phyloP scores from a whole-genome alignment of 164 flowering plant genomes.

The Dillenia suffruticosa region DNA sequence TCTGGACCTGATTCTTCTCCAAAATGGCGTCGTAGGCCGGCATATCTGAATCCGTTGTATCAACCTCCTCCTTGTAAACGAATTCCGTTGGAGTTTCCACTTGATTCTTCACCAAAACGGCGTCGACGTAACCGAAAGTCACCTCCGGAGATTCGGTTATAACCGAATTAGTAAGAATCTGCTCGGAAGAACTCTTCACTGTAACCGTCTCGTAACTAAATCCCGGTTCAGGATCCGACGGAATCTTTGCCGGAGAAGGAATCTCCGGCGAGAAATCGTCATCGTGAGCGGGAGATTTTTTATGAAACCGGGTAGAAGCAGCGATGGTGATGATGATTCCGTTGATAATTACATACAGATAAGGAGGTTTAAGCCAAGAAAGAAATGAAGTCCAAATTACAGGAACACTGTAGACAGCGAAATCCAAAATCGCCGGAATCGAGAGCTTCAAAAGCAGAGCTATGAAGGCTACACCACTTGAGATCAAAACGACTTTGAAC shows the following conservation, averaged over 20 bases:
- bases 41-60: not conserved
- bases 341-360: slow-evolving; percentile 72
- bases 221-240: slow-evolving; percentile 1
- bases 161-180: too few species aligned
- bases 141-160: too few species aligned
- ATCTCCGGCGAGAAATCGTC: not conserved
- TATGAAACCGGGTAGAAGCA: slow-evolving; percentile 66
- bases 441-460: slow-evolving; percentile 41
- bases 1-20: too few species aligned
- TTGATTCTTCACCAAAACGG: too few species aligned
- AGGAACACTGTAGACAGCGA: slow-evolving; percentile 38
- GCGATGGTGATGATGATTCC: slow-evolving; percentile 76
- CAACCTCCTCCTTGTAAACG: not conserved
- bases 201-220: too few species aligned
- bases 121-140: too few species aligned
- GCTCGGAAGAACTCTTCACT: too few species aligned
- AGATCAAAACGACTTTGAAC: slow-evolving; percentile 32
- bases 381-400: slow-evolving; percentile 30
- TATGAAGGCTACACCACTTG: slow-evolving; percentile 33
- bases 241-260: slow-evolving; percentile 1
- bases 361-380: slow-evolving; percentile 72
- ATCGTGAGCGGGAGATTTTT: not conserved
- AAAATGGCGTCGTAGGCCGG: too few species aligned
- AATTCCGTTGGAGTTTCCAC: too few species aligned
- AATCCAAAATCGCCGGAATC: slow-evolving; percentile 28